Evolutionary conservation across 495 filamentous ascomycete species (phyloP).

Genomic region (Neurospora sp.): DNA sequence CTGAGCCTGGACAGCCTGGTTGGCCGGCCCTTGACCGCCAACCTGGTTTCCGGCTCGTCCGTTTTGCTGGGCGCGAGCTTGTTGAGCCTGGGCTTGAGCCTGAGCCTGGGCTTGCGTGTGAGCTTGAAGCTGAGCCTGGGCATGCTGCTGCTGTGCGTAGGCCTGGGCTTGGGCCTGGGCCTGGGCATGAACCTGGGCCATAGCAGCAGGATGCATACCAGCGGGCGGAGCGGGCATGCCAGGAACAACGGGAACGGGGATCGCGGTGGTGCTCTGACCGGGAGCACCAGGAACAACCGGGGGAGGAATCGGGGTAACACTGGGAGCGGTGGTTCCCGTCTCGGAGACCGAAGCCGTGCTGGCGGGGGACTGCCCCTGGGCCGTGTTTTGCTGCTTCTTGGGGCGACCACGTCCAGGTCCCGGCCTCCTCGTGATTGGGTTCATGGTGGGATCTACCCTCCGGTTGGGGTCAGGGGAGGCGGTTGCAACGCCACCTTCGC

Average conservation of each 20-base stretch:
- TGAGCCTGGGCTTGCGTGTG: background rate
- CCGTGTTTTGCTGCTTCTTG: slow-evolving; percentile 22
- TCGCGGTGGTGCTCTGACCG: background rate
- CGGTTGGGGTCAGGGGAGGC: slow-evolving; percentile 12
- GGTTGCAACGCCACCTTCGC: slow-evolving; percentile 17
- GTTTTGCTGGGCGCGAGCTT: background rate
- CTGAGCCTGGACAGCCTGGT: slow-evolving; percentile 5
- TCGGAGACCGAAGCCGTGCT: background rate
- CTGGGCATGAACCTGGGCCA: background rate
- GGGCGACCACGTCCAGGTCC: slow-evolving; percentile 40
- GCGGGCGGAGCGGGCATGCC: background rate
- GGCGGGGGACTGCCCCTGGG: slow-evolving; percentile 4
- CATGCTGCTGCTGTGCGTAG: background rate
- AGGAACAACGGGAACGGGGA: slow-evolving; percentile 1
- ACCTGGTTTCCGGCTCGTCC: background rate
- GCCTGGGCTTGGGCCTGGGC: background rate
- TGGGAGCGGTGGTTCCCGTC: background rate
- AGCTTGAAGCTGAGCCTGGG: background rate
- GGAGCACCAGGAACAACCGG: slow-evolving; percentile 1
- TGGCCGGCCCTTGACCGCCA: background rate
- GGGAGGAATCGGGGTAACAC: background rate
- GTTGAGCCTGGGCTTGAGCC: background rate
- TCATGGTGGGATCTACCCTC: slow-evolving; percentile 31
- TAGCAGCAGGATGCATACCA: background rate
- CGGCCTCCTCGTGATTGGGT: slow-evolving; percentile 40